Evolutionary conservation across 225 moss, liverwort and hornwort genomes (phyloP).

Genomic region (Pleurozium schreberi): DNA sequence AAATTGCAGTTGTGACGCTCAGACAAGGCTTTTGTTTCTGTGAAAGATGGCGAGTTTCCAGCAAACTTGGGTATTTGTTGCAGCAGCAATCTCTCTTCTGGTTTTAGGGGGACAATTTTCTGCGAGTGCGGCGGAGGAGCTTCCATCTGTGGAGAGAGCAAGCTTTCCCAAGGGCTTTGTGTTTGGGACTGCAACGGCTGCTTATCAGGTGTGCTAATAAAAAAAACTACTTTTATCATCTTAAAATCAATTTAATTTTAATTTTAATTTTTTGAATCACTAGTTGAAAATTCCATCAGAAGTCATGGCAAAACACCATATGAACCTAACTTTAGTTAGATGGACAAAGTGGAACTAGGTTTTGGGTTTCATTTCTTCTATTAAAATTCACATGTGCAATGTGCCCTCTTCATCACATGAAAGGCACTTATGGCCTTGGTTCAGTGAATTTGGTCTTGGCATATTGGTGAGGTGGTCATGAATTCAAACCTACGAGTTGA

Average conservation of each 20-base stretch:
- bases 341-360: background rate
- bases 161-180: conserved; percentile 60
- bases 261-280: background rate
- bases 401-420: background rate
- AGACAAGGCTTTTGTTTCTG: background rate
- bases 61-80: background rate
- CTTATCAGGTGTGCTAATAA: conserved; percentile 47
- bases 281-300: background rate
- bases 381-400: no score
- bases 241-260: no score
- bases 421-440: background rate
- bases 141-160: conserved; percentile 6
- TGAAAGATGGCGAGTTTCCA: background rate
- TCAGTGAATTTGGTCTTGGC: no score
- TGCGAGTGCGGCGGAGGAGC: background rate
- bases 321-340: background rate
- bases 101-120: background rate
- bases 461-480: no score
- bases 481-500: no score
- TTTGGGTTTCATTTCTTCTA: background rate
- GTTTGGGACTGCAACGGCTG: conserved; percentile 69
- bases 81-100: background rate
- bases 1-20: background rate
- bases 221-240: no score
- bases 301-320: background rate